Evolutionary conservation across 371 early-diverging fungal genomes (phyloP), one percentile per base, ranked within the genome.

Genomic region (Lichtheimia corymbifera): DNA sequence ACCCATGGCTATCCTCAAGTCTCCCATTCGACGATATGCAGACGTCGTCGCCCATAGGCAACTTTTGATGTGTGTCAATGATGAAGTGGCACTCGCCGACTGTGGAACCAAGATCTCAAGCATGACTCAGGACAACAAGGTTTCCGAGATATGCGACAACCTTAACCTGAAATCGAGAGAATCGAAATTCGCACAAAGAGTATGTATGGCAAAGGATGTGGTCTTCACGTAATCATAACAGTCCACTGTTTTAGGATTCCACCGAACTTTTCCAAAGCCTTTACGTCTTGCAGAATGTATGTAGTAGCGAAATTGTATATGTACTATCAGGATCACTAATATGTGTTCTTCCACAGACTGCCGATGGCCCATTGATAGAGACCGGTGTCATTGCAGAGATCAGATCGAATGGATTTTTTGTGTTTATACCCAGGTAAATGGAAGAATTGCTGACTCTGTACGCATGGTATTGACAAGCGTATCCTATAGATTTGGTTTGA

Each of bases 1-100:
- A 28, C 11, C 51, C 11, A 40, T 53, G 12, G 17, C 4, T 20
- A 3, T 11, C 25, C 45, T 49, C 3, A 60, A 87, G 70, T 98
- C 98, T 1, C 99, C 99, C 5, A 99, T 99, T 65, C 91, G 99
- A 62, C 84, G 99, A 63, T 99, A 99, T 77, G 96, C 99, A 45
- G 99, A 99, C 82, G 69, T 99, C 30, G 73, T 99, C 18, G 99
- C 98, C 1, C 99, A 99, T 65, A 84, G 99, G 22, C 90, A 89
- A 63, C 61, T 94, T 7, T 59, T 87, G 25, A 74, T 74, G 14
- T 82, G 86, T 25, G 63, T 90, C 0, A 53, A 54, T 12, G 68
- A 72, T 58, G 43, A 52, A 1, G 63, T 55, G 6, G 71, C 74
- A 0, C 22, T 64, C 2, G 55, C 50, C 25, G 68, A 72, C 40